Evolutionary conservation across 2,329 filamentous ascomycete genomes (phyloP).

Genomic region (Trichoderma sp.): DNA sequence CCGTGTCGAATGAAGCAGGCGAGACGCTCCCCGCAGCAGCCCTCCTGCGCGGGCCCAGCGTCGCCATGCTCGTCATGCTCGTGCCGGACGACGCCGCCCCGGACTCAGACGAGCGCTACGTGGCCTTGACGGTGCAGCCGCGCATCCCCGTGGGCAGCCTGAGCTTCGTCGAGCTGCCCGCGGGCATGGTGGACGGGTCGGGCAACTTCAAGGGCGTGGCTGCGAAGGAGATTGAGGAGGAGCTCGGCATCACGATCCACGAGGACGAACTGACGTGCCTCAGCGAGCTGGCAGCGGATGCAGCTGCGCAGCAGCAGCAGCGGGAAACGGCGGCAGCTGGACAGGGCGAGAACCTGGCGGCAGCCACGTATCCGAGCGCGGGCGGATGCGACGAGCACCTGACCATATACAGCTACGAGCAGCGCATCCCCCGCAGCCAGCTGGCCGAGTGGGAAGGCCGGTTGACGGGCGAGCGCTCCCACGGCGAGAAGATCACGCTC

Average conservation of each 20-base stretch:
- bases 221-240: constrained; percentile 63
- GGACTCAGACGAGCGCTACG: constrained; percentile 53
- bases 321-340: background rate
- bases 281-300: constrained; percentile 51
- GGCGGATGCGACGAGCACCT: constrained; percentile 65
- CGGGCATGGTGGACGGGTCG: constrained; percentile 59
- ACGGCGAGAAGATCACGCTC: constrained; percentile 65
- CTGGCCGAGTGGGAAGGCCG: constrained; percentile 59
- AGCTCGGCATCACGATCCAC: constrained; percentile 57
- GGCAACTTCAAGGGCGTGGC: constrained; percentile 60
- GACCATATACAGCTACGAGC: constrained; percentile 60
- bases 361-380: constrained; percentile 59
- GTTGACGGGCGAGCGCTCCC: constrained; percentile 58
- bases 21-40: constrained; percentile 57
- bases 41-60: constrained; percentile 62
- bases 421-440: constrained; percentile 51
- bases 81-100: constrained; percentile 52
- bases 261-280: constrained; percentile 53
- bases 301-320: constrained; percentile 31
- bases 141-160: constrained; percentile 59
- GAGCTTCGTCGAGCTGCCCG: constrained; percentile 59
- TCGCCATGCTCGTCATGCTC: constrained; percentile 62
- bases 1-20: constrained; percentile 50
- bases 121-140: constrained; percentile 62
- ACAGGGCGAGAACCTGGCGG: constrained; percentile 43